Evolutionary conservation across 2,329 filamentous ascomycete species (phyloP).

Genomic region (Fusarium temperatum): DNA sequence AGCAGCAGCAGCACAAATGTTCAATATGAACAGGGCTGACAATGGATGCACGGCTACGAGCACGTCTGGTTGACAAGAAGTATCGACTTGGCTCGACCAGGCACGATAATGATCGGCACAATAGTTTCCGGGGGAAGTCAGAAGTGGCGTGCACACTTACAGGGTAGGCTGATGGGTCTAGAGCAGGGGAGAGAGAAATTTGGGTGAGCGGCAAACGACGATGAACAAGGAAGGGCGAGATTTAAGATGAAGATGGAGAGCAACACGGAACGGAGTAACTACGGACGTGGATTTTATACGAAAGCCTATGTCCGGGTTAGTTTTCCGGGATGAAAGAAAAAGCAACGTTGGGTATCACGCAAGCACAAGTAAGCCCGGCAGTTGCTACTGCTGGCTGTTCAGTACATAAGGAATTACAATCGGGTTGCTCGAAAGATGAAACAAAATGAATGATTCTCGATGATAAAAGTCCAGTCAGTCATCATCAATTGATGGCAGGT

Average conservation of each 20-base stretch:
- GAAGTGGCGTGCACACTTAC: conserved; percentile 39
- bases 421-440: conserved; percentile 17
- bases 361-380: conserved; percentile 9
- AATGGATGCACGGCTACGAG: conserved; percentile 42
- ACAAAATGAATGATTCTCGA: conserved; percentile 9
- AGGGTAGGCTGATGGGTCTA: conserved; percentile 27
- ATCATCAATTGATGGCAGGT: neutral
- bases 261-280: conserved; percentile 19
- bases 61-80: conserved; percentile 34
- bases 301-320: conserved; percentile 7
- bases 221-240: conserved; percentile 20
- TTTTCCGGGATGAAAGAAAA: conserved; percentile 24
- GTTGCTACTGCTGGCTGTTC: neutral
- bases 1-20: neutral
- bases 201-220: conserved; percentile 18
- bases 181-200: conserved; percentile 20
- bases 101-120: conserved; percentile 43
- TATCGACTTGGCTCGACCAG: conserved; percentile 38
- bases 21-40: conserved; percentile 42
- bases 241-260: conserved; percentile 35
- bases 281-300: conserved; percentile 17
- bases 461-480: neutral
- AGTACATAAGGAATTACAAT: neutral
- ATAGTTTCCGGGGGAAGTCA: conserved; percentile 37
- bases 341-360: conserved; percentile 8